Base-by-base conservation (phyloP, 1,284 basidiomycete genomes). In the Boletus calvinii region DNA sequence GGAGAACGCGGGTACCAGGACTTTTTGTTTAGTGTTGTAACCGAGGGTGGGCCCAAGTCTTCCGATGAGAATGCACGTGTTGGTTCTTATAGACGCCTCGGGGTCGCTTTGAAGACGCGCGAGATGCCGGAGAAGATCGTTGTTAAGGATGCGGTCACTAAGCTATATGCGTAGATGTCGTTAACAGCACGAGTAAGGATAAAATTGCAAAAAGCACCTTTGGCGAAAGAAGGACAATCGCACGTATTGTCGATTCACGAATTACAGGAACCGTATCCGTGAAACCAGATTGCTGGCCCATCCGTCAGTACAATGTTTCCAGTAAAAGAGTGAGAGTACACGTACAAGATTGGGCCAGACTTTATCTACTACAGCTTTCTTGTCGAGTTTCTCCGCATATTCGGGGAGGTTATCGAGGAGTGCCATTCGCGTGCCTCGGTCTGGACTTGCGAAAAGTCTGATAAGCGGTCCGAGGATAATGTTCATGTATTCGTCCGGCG, bases 41-140 rank as follows among this genome's bases (percentile, higher is more conserved):
- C 90, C 88, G 2, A 99, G 76, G 3, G 83, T 82, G 0, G 93
- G 93, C 0, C 91, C 93, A 4, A 99, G 79, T 10, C 95, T 82
- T 9, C 96, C 96, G 39, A 99, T 85, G 4, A 99, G 82, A 59
- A 99, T 97, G 65, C 94, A 98, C 0, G 96, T 98, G 67, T 99
- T 99, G 12, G 96, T 99, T 38, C 97, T 84, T 63, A 99, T 98
- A 1, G 94, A 95, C 0, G 95, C 83, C 71, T 98, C 96, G 0
- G 86, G 76, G 66, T 99, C 96, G 17, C 82, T 84, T 74, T 99
- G 97, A 72, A 92, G 90, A 62, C 92, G 92, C 2, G 96, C 96
- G 17, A 99, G 83, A 57, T 92, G 82, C 4, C 95, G 88, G 1
- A 99, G 81, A 29, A 99, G 83, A 56, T 99, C 97, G 61, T 99